These are phyloP conservation scores for Fulvia fulva DNA, from an alignment of 2,329 filamentous ascomycete genomes.

Conservation along the genomic window DNA sequence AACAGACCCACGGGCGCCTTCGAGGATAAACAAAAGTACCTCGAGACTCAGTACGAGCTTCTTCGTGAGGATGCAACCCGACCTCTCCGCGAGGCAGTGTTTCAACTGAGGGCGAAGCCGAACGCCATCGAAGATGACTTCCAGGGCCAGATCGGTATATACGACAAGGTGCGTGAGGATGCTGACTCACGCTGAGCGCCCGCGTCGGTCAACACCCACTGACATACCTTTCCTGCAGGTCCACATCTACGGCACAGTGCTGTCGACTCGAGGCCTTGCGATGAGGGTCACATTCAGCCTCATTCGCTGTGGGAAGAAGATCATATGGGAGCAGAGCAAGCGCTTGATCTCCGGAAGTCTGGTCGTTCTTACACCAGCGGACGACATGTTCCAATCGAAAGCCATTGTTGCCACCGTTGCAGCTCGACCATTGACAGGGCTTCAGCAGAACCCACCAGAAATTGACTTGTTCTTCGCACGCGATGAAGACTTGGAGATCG, in stretches of 20 bases:
- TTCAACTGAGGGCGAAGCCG: constrained; percentile 51
- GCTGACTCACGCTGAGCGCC: neutral
- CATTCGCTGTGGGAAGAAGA: constrained; percentile 58
- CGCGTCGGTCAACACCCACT: neutral
- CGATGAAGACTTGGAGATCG: constrained; percentile 58
- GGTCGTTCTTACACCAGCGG: constrained; percentile 51
- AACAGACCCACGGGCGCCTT: constrained; percentile 59
- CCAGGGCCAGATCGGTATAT: constrained; percentile 52
- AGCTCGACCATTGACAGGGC: constrained; percentile 59
- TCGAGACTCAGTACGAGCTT: constrained; percentile 70
- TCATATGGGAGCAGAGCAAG: constrained; percentile 64
- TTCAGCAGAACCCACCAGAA: constrained; percentile 64
- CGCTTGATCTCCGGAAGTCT: constrained; percentile 53
- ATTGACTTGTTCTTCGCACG: constrained; percentile 72
- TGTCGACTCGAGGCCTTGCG: constrained; percentile 60
- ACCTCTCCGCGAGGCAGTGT: constrained; percentile 64
- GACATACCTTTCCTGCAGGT: constrained; percentile 48
- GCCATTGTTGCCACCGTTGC: constrained; percentile 71
- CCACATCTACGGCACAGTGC: constrained; percentile 60
- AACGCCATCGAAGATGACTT: constrained; percentile 52
- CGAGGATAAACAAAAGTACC: constrained; percentile 59
- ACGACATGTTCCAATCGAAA: constrained; percentile 60
- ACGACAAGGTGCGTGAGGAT: constrained; percentile 57
- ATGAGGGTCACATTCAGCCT: constrained; percentile 69
- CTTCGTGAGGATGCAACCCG: constrained; percentile 70